phyloP scores from a whole-genome alignment of 106 monocot species.

The Amphibolis antarctica region DNA sequence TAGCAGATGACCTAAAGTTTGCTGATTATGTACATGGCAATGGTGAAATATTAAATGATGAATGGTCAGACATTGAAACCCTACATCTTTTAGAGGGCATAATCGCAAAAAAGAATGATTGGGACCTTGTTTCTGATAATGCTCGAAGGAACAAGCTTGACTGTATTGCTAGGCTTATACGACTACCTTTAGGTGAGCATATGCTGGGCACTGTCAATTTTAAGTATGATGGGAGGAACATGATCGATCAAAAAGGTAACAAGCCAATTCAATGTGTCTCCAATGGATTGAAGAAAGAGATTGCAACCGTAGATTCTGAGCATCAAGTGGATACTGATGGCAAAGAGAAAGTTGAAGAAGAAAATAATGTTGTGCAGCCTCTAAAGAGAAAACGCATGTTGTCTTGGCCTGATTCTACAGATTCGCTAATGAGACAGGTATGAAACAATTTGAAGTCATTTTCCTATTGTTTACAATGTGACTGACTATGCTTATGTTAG shows the following conservation, averaged over 20 bases:
- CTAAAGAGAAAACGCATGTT: conserved; percentile 37
- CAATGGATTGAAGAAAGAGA: conserved; percentile 5
- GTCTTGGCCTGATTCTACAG: conserved; percentile 30
- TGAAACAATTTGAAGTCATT: background rate
- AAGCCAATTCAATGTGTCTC: conserved; percentile 17
- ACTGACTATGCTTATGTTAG: conserved; percentile 28
- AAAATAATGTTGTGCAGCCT: conserved; percentile 19
- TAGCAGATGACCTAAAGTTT: conserved; percentile 13
- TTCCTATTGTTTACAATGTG: background rate
- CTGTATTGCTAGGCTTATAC: conserved; percentile 72
- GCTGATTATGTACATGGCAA: conserved; percentile 11
- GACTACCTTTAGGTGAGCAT: conserved; percentile 86
- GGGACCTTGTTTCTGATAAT: conserved; percentile 91
- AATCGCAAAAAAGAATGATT: conserved; percentile 79
- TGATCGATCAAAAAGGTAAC: conserved; percentile 7
- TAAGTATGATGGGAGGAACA: conserved; percentile 24
- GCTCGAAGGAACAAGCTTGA: conserved; percentile 69
- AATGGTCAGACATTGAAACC: conserved; percentile 87
- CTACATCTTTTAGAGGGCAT: conserved; percentile 82
- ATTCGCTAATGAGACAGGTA: conserved; percentile 65
- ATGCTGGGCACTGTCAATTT: conserved; percentile 25
- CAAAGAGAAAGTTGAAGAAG: conserved; percentile 20
- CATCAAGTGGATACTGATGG: conserved; percentile 17
- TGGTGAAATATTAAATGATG: conserved; percentile 6
- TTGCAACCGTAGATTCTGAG: background rate